Percentiles rank a stretch among this genome's conserved stretches.
Evolutionary conservation across 108 stramenopile genomes (phyloP).

Genomic region (Cyclotella choctawhatcheeana): DNA sequence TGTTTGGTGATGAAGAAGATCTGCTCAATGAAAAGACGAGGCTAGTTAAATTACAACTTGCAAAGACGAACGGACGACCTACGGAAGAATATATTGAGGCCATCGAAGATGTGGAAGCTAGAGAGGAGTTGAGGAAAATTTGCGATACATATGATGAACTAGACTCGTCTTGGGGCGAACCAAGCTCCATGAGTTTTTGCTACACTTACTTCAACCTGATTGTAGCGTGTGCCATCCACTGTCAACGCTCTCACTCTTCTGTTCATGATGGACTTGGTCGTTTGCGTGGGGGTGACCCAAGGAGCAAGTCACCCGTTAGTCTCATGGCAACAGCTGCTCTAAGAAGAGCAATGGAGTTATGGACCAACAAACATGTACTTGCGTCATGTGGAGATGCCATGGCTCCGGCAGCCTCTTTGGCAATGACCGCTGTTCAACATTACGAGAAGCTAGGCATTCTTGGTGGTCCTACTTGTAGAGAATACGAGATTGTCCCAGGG

Average conservation of each 20-base stretch:
- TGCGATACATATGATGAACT: constrained; percentile 12
- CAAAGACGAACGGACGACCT: constrained; percentile 14
- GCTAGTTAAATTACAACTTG: constrained; percentile 5
- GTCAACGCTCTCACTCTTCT: neutral
- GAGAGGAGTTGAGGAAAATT: neutral
- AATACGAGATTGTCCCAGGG: constrained; percentile 21
- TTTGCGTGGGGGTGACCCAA: neutral
- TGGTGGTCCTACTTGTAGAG: neutral
- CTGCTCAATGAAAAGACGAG: constrained; percentile 12
- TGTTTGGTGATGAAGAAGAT: constrained; percentile 21
- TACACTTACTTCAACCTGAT: constrained; percentile 28
- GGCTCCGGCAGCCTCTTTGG: constrained; percentile 24
- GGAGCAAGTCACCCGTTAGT: neutral
- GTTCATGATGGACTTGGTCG: constrained; percentile 10
- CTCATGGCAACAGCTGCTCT: constrained; percentile 16
- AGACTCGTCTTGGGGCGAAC: neutral
- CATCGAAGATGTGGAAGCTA: neutral
- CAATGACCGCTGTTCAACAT: constrained; percentile 2
- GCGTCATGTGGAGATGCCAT: constrained; percentile 29
- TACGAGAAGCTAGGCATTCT: neutral
- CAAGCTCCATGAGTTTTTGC: constrained; percentile 19
- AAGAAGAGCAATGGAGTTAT: constrained; percentile 13
- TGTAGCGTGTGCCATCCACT: neutral
- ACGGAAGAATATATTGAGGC: constrained; percentile 2
- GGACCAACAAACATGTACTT: constrained; percentile 15